A percentile compares a stretch with the other conserved stretches of the same genome.
Conservation (phyloP, 2,329 filamentous ascomycete genomes). For the Colletotrichum limetticola region DNA sequence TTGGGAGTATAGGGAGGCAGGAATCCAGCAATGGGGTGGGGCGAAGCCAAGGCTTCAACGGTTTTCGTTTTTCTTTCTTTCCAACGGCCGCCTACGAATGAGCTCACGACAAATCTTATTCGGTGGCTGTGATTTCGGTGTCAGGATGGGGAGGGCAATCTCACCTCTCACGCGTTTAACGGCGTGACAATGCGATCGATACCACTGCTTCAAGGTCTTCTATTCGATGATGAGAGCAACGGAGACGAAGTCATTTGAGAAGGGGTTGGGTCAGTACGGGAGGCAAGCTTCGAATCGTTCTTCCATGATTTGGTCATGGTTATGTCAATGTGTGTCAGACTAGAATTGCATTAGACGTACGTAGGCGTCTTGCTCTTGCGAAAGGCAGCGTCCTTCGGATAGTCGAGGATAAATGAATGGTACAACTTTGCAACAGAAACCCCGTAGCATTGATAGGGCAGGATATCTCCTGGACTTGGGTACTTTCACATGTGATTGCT, state of each 20-base stretch:
- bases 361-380: background rate
- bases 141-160: conserved; percentile 19
- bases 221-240: conserved; percentile 31
- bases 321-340: background rate
- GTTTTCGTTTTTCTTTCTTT: background rate
- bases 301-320: background rate
- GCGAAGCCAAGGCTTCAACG: background rate
- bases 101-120: background rate
- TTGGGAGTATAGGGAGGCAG: conserved; percentile 16
- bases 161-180: conserved; percentile 18
- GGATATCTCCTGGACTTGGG: background rate
- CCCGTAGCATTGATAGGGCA: background rate
- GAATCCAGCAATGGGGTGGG: background rate
- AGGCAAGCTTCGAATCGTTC: background rate
- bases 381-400: conserved; percentile 5
- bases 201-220: conserved; percentile 21
- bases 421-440: background rate
- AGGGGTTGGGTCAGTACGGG: background rate
- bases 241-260: conserved; percentile 25
- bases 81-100: background rate
- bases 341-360: conserved; percentile 32
- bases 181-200: conserved; percentile 22
- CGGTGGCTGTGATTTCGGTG: conserved; percentile 18
- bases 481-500: background rate
- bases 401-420: background rate